A percentile compares a stretch with the other conserved stretches of the same genome.
phyloP scores from a whole-genome alignment of 768 basidiomycete genomes.

The Rubroboletus satanas region DNA sequence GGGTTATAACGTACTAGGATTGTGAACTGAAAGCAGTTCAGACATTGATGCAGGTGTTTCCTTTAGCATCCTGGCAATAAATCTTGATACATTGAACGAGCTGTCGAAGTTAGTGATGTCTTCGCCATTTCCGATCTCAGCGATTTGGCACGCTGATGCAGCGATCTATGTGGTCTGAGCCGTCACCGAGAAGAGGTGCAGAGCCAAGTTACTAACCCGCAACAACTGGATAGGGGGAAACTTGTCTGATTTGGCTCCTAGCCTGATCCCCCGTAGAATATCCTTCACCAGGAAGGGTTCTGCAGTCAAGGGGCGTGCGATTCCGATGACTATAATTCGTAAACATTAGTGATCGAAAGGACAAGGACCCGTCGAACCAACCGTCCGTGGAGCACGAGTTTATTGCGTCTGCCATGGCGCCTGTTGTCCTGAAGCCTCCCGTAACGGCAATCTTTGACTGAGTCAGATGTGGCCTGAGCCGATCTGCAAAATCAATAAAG shows the following conservation, averaged over 20 bases:
- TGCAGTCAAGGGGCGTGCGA: slow-evolving; percentile 29
- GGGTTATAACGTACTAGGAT: background rate
- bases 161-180: slow-evolving; percentile 22
- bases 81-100: slow-evolving; percentile 30
- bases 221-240: slow-evolving; percentile 38
- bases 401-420: slow-evolving; percentile 30
- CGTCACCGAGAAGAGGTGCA: background rate
- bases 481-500: slow-evolving; percentile 31
- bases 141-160: slow-evolving; percentile 30
- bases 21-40: slow-evolving; percentile 23
- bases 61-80: slow-evolving; percentile 29
- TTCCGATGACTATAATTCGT: slow-evolving; percentile 23
- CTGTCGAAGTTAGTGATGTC: slow-evolving; percentile 31
- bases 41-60: slow-evolving; percentile 32
- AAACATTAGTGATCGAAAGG: background rate
- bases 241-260: slow-evolving; percentile 22
- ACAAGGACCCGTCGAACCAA: slow-evolving; percentile 8
- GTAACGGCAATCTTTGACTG: slow-evolving; percentile 29
- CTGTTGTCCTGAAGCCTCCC: slow-evolving; percentile 29
- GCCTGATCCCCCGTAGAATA: slow-evolving; percentile 24
- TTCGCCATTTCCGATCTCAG: slow-evolving; percentile 33
- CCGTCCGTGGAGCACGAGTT: slow-evolving; percentile 22
- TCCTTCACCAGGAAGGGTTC: slow-evolving; percentile 30
- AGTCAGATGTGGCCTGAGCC: slow-evolving; percentile 21
- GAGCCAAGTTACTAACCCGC: slow-evolving; percentile 17